phyloP scores from a whole-genome alignment of 1,139 yeast genomes.

The Candida albicans region DNA sequence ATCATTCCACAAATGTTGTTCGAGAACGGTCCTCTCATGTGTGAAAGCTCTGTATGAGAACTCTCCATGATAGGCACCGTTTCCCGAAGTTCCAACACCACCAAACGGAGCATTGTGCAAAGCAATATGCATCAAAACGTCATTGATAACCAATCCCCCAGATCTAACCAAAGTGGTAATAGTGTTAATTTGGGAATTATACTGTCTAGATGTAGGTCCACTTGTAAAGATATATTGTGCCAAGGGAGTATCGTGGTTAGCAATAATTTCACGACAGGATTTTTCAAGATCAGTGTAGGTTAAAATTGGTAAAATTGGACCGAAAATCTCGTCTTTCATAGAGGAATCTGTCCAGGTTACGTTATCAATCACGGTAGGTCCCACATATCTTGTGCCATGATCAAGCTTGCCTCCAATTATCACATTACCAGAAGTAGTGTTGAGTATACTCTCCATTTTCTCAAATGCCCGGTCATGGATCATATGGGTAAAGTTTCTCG shows the following conservation, averaged over 20 bases:
- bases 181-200: conserved; percentile 48
- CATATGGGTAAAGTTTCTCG: conserved; percentile 55
- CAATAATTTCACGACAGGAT: conserved; percentile 39
- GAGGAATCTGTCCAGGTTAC: conserved; percentile 64
- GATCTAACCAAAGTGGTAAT: conserved; percentile 61
- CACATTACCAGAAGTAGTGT: conserved; percentile 55
- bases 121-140: conserved; percentile 69
- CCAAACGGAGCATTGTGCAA: conserved; percentile 80
- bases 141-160: conserved; percentile 74
- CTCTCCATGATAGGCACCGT: conserved; percentile 77
- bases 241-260: conserved; percentile 73
- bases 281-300: conserved; percentile 48
- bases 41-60: conserved; percentile 71
- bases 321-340: conserved; percentile 80
- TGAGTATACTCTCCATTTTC: conserved; percentile 47
- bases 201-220: conserved; percentile 28
- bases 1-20: conserved; percentile 71
- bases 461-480: conserved; percentile 59
- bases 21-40: conserved; percentile 69
- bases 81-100: conserved; percentile 83
- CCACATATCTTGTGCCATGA: conserved; percentile 48
- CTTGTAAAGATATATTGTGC: conserved; percentile 75
- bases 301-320: conserved; percentile 80
- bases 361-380: conserved; percentile 72
- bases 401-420: conserved; percentile 58